A percentile compares a stretch with the other conserved stretches of the same genome.
phyloP scores from a whole-genome alignment of 2,329 filamentous ascomycete species.

The Neofusicoccum kwambonambiense region DNA sequence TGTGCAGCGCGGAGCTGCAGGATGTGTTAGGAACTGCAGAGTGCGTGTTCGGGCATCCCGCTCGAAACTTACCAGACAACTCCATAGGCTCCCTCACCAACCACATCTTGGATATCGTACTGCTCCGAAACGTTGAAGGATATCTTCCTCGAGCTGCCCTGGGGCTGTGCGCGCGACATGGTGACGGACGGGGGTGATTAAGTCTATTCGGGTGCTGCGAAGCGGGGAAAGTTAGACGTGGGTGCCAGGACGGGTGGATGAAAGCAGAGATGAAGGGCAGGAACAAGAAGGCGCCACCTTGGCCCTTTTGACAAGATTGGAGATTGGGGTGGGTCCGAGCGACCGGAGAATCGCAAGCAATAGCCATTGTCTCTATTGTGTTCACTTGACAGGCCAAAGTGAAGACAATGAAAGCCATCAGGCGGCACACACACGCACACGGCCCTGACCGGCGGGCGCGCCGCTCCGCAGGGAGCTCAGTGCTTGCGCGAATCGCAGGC shows the following conservation, averaged over 20 bases:
- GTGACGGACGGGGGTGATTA: constrained; percentile 20
- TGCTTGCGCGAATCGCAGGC: constrained; percentile 11
- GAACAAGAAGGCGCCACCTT: not conserved
- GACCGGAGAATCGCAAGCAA: constrained; percentile 5
- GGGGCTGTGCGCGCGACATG: constrained; percentile 38
- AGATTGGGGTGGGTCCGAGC: constrained; percentile 13
- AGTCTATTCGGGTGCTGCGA: constrained; percentile 6
- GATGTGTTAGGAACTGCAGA: constrained; percentile 24
- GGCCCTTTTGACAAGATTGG: constrained; percentile 3
- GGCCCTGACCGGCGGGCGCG: not conserved
- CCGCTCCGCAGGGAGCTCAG: constrained; percentile 10
- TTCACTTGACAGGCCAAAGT: constrained; percentile 10
- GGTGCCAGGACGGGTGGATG: not conserved
- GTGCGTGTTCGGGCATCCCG: not conserved
- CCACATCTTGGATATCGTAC: constrained; percentile 99
- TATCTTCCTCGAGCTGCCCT: constrained; percentile 75
- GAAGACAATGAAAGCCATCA: constrained; percentile 13
- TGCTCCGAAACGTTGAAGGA: constrained; percentile 99
- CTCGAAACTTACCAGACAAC: constrained; percentile 81
- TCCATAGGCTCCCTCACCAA: constrained; percentile 96
- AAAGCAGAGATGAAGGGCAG: not conserved
- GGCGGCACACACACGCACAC: not conserved
- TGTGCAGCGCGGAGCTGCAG: constrained; percentile 88
- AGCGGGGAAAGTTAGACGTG: not conserved
- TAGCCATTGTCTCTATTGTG: constrained; percentile 19